A percentile compares a stretch with the other conserved stretches of the same genome.
Evolutionary conservation across 2,329 filamentous ascomycete species (phyloP).

Genomic region (Exophiala xenobiotica): DNA sequence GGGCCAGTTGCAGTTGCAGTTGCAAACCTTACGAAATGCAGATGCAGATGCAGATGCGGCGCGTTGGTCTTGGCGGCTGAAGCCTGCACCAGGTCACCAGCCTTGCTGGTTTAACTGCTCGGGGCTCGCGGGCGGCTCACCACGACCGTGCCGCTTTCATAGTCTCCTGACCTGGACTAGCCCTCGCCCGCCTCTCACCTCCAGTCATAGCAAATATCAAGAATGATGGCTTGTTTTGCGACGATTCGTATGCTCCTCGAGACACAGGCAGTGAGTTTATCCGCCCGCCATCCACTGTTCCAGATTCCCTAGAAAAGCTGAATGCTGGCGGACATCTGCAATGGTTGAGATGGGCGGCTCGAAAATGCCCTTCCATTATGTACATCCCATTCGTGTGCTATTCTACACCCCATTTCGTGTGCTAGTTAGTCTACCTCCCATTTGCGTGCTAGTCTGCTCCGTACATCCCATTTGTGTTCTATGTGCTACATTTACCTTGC

Average conservation of each 20-base stretch:
- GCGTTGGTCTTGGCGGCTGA: not conserved
- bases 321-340: too few relatives aligned
- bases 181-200: not conserved
- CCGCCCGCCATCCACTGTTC: too few relatives aligned
- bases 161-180: not conserved
- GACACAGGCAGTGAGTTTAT: too few relatives aligned
- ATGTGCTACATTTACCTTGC: conserved; percentile 13
- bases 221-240: too few relatives aligned
- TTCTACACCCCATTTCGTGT: conserved; percentile 15
- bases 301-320: too few relatives aligned
- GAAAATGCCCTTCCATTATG: conserved; percentile 10
- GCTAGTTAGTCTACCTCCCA: conserved; percentile 15
- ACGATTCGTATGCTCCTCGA: too few relatives aligned
- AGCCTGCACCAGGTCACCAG: too few relatives aligned
- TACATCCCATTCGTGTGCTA: conserved; percentile 18
- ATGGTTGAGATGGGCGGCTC: too few relatives aligned
- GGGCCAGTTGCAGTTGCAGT: too few relatives aligned
- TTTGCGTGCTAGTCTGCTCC: conserved; percentile 14
- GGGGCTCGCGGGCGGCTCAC: not conserved
- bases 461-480: conserved; percentile 10
- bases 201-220: too few relatives aligned
- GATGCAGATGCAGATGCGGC: too few relatives aligned
- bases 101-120: not conserved
- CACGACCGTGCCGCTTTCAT: not conserved
- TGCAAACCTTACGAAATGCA: too few relatives aligned